Conservation (phyloP, 176 grass and related monocot species). For the Oryza punctata region DNA sequence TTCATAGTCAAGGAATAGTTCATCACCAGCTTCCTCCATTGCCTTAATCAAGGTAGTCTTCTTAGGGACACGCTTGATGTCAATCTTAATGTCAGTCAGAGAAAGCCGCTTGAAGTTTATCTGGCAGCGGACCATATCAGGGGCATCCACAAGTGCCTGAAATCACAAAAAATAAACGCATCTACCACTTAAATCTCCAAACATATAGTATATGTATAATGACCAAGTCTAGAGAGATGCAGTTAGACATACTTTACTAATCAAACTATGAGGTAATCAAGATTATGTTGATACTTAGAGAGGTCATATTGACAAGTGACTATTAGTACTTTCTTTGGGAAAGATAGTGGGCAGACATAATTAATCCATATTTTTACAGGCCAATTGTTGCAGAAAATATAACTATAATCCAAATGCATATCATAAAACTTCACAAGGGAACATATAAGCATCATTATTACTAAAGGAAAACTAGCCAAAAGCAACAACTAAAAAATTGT, state of each 20-base stretch:
- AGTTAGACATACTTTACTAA: too few relatives aligned
- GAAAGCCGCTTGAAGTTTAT: conserved; percentile 96
- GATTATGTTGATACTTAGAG: too few relatives aligned
- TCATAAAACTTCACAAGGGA: too few relatives aligned
- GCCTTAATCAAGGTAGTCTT: conserved; percentile 55
- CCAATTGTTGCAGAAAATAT: neutral
- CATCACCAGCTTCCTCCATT: conserved; percentile 61
- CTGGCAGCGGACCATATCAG: conserved; percentile 90
- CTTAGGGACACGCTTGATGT: conserved; percentile 60
- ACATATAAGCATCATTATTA: neutral
- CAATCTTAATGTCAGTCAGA: conserved; percentile 59
- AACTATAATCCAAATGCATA: too few relatives aligned
- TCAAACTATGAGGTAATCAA: neutral
- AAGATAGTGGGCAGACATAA: neutral
- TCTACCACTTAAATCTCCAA: neutral
- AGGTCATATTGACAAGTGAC: neutral
- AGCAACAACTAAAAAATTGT: neutral
- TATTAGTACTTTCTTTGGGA: neutral
- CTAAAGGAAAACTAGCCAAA: neutral
- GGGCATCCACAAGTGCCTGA: conserved; percentile 93
- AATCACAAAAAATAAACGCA: conserved; percentile 31
- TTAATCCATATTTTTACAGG: neutral
- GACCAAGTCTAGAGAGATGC: neutral
- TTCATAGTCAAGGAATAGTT: neutral
- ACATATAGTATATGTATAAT: neutral